phyloP scores from a whole-genome alignment of 441 rosid genomes.

The Pelargonium cotyledonis region DNA sequence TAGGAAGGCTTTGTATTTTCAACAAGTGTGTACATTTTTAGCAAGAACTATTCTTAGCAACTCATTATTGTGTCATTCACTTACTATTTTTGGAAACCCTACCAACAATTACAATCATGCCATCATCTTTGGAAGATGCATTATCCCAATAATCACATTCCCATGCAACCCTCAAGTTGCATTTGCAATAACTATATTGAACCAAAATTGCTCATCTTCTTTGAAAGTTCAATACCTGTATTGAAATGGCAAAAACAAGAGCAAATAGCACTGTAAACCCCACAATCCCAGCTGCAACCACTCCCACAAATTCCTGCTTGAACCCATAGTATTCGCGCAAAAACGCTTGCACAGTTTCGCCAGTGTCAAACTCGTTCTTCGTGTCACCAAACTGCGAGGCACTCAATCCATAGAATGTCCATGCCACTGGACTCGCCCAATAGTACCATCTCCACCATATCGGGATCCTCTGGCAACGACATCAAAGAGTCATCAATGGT shows the following conservation, averaged over 20 bases:
- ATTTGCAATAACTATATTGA: too few relatives aligned
- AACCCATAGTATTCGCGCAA: conserved; percentile 48
- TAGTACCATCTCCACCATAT: conserved; percentile 87
- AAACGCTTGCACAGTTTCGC: conserved; percentile 50
- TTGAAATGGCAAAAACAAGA: conserved; percentile 54
- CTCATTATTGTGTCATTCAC: too few relatives aligned
- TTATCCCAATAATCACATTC: too few relatives aligned
- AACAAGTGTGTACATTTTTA: too few relatives aligned
- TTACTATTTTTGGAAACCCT: too few relatives aligned
- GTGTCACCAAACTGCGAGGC: conserved; percentile 72
- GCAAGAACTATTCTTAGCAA: too few relatives aligned
- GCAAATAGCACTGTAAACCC: conserved; percentile 46
- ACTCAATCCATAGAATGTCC: conserved; percentile 70
- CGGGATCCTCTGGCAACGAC: conserved; percentile 58
- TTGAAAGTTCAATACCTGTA: conserved; percentile 66
- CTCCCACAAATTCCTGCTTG: conserved; percentile 42
- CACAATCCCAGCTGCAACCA: conserved; percentile 17
- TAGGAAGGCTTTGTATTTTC: too few relatives aligned
- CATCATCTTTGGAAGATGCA: too few relatives aligned
- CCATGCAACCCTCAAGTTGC: too few relatives aligned
- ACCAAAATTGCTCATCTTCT: conserved; percentile 35
- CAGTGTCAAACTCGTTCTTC: conserved; percentile 31
- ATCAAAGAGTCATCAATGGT: not conserved
- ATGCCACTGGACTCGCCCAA: conserved; percentile 62
- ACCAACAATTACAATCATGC: too few relatives aligned